Conservation (phyloP, 306 rosid genomes). For the Cicer pinnatifidum region DNA sequence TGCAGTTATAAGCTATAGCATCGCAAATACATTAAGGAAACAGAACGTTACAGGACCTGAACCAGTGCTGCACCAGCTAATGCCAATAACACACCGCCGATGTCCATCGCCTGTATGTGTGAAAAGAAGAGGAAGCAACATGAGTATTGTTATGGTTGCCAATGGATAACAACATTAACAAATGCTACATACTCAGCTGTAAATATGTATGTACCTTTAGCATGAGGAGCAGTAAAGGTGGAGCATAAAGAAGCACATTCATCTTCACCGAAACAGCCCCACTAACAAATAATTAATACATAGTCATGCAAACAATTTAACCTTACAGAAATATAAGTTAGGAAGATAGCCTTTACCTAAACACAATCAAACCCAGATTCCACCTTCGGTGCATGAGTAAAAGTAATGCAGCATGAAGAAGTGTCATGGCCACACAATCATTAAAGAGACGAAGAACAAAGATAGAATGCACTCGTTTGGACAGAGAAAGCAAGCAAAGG, state of each 20-base stretch:
- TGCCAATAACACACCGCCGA: slow-evolving; percentile 69
- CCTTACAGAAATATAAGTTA: neutral
- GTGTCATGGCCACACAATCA: slow-evolving; percentile 80
- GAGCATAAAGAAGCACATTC: slow-evolving; percentile 95
- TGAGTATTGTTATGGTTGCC: slow-evolving; percentile 37
- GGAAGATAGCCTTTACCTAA: slow-evolving; percentile 62
- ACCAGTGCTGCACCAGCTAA: slow-evolving; percentile 85
- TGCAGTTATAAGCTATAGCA: slow-evolving; percentile 21
- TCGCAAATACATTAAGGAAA: slow-evolving; percentile 28
- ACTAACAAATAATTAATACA: slow-evolving; percentile 55
- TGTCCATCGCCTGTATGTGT: slow-evolving; percentile 71
- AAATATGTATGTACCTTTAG: slow-evolving; percentile 61
- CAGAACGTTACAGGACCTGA: slow-evolving; percentile 66
- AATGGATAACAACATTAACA: slow-evolving; percentile 5
- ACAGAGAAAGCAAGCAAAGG: slow-evolving; percentile 74
- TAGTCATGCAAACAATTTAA: slow-evolving; percentile 38
- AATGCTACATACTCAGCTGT: slow-evolving; percentile 18
- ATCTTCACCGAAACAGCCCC: slow-evolving; percentile 93
- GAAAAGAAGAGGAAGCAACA: slow-evolving; percentile 35
- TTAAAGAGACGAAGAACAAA: slow-evolving; percentile 91
- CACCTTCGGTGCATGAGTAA: slow-evolving; percentile 67
- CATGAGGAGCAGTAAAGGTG: slow-evolving; percentile 85
- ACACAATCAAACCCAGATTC: slow-evolving; percentile 87
- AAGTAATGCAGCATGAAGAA: slow-evolving; percentile 78
- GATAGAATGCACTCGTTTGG: slow-evolving; percentile 92